phyloP scores from a whole-genome alignment of 768 basidiomycete genomes.

The Panus rudis region DNA sequence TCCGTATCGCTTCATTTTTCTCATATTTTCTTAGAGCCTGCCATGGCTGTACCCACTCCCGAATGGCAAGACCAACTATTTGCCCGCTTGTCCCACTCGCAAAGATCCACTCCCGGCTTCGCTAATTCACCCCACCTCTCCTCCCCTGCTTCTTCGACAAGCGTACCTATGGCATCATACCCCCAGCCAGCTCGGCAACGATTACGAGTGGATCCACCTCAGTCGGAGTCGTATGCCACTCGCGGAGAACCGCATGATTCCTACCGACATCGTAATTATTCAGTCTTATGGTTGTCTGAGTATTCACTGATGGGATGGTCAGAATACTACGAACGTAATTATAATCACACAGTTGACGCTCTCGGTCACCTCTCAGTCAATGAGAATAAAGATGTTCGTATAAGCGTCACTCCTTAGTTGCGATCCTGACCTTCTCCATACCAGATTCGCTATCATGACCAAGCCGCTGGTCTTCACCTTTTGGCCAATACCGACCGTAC shows the following conservation, averaged over 20 bases:
- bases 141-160: too few species aligned
- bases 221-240: too few species aligned
- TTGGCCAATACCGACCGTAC: slow-evolving; percentile 59
- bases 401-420: not conserved
- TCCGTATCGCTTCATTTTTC: not conserved
- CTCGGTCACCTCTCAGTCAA: slow-evolving; percentile 70
- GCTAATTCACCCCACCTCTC: too few species aligned
- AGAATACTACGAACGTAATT: slow-evolving; percentile 7
- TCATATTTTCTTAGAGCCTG: slow-evolving; percentile 9
- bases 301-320: too few species aligned
- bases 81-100: slow-evolving; percentile 31
- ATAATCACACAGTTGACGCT: slow-evolving; percentile 43
- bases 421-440: not conserved
- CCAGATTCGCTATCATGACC: slow-evolving; percentile 80
- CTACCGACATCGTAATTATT: too few species aligned
- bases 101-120: not conserved
- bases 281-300: too few species aligned
- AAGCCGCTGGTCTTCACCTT: slow-evolving; percentile 68
- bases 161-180: too few species aligned
- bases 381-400: slow-evolving; percentile 62
- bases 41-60: slow-evolving; percentile 41
- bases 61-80: slow-evolving; percentile 78
- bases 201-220: too few species aligned
- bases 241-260: too few species aligned
- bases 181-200: too few species aligned